These are phyloP conservation scores for Opeltia flavorubescens DNA, from an alignment of 495 filamentous ascomycete genomes.

Conservation along the genomic window DNA sequence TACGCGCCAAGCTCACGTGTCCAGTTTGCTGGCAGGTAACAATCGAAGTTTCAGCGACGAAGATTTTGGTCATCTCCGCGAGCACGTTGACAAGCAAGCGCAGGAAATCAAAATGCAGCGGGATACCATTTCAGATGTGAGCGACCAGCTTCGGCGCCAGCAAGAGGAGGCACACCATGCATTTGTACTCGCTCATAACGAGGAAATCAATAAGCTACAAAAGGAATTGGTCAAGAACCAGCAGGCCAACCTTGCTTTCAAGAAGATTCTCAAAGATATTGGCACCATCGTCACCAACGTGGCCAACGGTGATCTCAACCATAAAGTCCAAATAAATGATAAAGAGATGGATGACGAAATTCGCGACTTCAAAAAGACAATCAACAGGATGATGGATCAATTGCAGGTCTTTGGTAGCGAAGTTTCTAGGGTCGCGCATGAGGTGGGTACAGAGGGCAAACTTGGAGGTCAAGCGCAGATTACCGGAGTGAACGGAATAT, in stretches of 20 bases:
- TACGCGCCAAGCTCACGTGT: conserved; percentile 12
- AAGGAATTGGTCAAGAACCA: conserved; percentile 91
- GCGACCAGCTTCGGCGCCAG: conserved; percentile 48
- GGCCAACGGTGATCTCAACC: conserved; percentile 88
- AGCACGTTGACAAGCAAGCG: conserved; percentile 66
- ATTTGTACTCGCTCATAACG: conserved; percentile 42
- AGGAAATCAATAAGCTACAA: conserved; percentile 59
- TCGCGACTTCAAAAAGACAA: conserved; percentile 93
- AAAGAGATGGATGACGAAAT: conserved; percentile 99
- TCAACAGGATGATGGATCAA: conserved; percentile 98
- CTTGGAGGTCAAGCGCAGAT: conserved; percentile 96
- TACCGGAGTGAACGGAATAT: conserved; percentile 88
- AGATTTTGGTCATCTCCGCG: conserved; percentile 54
- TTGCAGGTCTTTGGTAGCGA: conserved; percentile 94
- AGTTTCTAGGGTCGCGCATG: conserved; percentile 88
- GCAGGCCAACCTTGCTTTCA: conserved; percentile 96
- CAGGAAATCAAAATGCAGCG: conserved; percentile 63
- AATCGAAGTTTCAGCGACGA: conserved; percentile 44
- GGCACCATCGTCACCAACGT: conserved; percentile 93
- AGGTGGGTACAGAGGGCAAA: conserved; percentile 93
- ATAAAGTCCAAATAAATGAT: conserved; percentile 93
- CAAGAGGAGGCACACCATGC: conserved; percentile 43
- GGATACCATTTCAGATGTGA: conserved; percentile 53
- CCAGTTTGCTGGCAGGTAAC: conserved; percentile 13
- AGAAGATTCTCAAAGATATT: conserved; percentile 92